Evolutionary conservation across 2,329 filamentous ascomycete genomes (phyloP).

Genomic region (Pseudogymnoascus sp.): DNA sequence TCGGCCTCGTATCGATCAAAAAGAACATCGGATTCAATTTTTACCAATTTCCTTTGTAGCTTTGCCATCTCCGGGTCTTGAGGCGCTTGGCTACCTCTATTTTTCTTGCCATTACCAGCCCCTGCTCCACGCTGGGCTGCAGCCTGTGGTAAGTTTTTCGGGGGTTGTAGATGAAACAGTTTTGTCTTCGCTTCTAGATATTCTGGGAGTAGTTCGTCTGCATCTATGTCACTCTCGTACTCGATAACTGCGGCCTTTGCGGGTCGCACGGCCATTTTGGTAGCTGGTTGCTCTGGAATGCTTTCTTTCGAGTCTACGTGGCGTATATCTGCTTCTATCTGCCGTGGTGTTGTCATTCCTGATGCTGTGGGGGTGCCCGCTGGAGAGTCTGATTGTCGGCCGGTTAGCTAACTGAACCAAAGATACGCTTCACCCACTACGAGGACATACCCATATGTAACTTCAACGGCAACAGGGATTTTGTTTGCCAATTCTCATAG

Average conservation of each 20-base stretch:
- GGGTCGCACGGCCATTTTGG: background rate
- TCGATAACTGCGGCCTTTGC: slow-evolving; percentile 28
- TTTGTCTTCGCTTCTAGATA: slow-evolving; percentile 69
- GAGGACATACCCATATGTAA: slow-evolving; percentile 23
- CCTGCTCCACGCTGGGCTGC: slow-evolving; percentile 12
- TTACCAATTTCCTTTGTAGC: slow-evolving; percentile 63
- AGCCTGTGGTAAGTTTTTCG: slow-evolving; percentile 34
- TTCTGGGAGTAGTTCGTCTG: slow-evolving; percentile 63
- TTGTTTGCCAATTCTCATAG: slow-evolving; percentile 48
- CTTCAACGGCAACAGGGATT: slow-evolving; percentile 17
- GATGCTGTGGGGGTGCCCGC: slow-evolving; percentile 25
- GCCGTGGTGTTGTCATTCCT: slow-evolving; percentile 24
- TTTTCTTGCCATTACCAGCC: slow-evolving; percentile 9
- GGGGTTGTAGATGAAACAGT: slow-evolving; percentile 53
- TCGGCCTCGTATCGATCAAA: slow-evolving; percentile 63
- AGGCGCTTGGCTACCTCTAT: slow-evolving; percentile 16
- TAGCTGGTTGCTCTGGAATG: slow-evolving; percentile 8
- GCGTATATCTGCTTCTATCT: slow-evolving; percentile 22
- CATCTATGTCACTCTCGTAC: slow-evolving; percentile 65
- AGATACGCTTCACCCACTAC: background rate
- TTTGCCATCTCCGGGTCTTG: slow-evolving; percentile 44
- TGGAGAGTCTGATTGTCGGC: slow-evolving; percentile 21
- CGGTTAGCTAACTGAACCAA: slow-evolving; percentile 11
- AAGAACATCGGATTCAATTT: slow-evolving; percentile 69
- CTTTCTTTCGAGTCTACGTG: slow-evolving; percentile 16